phyloP scores from a whole-genome alignment of 495 filamentous ascomycete genomes.

The Friedmanniomyces simplex region DNA sequence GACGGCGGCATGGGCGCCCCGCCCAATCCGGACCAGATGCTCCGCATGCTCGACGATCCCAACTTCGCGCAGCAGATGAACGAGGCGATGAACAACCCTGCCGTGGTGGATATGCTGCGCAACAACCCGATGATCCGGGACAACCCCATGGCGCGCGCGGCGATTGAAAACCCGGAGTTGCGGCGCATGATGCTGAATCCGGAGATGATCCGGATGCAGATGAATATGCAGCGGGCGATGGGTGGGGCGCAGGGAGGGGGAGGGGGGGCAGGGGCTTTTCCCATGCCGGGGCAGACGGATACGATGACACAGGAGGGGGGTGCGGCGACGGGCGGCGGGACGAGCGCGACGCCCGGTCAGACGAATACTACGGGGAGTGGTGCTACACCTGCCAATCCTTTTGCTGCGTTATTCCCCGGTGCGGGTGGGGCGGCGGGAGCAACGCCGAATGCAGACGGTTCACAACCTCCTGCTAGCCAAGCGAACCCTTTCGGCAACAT shows the following conservation, averaged over 20 bases:
- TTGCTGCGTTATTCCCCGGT: conserved; percentile 48
- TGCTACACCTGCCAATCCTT: conserved; percentile 52
- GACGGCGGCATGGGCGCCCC: conserved; percentile 79
- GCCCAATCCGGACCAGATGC: conserved; percentile 53
- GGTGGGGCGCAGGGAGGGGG: conserved; percentile 42
- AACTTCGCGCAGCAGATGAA: conserved; percentile 73
- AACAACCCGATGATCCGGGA: conserved; percentile 79
- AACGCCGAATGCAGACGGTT: neutral
- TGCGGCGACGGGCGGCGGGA: conserved; percentile 20
- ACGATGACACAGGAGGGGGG: conserved; percentile 36
- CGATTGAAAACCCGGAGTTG: conserved; percentile 77
- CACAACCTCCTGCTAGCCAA: conserved; percentile 18
- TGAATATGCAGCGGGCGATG: conserved; percentile 66
- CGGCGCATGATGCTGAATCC: conserved; percentile 95
- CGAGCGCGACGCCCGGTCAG: conserved; percentile 20
- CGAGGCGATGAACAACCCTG: conserved; percentile 88
- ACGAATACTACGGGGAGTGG: conserved; percentile 17
- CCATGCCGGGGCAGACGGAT: conserved; percentile 81
- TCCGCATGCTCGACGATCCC: conserved; percentile 78
- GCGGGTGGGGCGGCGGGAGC: neutral
- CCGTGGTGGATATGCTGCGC: conserved; percentile 81
- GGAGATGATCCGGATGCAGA: conserved; percentile 63
- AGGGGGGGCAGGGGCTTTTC: conserved; percentile 53
- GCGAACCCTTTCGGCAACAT: conserved; percentile 47
- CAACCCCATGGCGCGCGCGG: conserved; percentile 67